Evolutionary conservation across 768 basidiomycete species (phyloP).

Genomic region (Psilocybe azurescens): DNA sequence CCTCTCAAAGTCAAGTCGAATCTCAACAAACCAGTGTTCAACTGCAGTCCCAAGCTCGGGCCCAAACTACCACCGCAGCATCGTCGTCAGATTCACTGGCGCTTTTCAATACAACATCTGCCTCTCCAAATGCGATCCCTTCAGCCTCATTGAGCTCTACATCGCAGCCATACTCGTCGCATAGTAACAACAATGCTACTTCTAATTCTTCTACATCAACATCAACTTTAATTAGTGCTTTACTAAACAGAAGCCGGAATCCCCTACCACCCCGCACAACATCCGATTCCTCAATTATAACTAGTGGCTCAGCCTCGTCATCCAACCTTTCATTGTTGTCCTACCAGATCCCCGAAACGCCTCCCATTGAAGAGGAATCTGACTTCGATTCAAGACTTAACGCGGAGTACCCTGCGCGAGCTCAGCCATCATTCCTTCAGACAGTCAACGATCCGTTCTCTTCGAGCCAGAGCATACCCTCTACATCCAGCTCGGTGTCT

Average conservation of each 20-base stretch:
- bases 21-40: slow-evolving; percentile 19
- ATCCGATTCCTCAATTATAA: slow-evolving; percentile 23
- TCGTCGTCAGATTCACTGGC: slow-evolving; percentile 17
- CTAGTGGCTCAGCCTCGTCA: slow-evolving; percentile 18
- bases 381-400: not conserved
- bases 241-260: slow-evolving; percentile 21
- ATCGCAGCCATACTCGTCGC: not conserved
- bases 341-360: slow-evolving; percentile 27
- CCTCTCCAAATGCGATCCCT: not conserved
- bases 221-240: slow-evolving; percentile 15
- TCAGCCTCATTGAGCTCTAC: not conserved
- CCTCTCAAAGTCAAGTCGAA: slow-evolving; percentile 13
- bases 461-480: slow-evolving; percentile 10
- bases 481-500: slow-evolving; percentile 6
- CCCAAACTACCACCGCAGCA: slow-evolving; percentile 8
- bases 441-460: slow-evolving; percentile 2
- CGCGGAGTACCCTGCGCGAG: not conserved
- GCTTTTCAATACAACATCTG: slow-evolving; percentile 8
- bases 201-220: slow-evolving; percentile 13
- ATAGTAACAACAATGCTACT: slow-evolving; percentile 9
- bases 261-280: slow-evolving; percentile 21
- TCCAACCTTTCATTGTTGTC: slow-evolving; percentile 25
- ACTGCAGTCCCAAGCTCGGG: slow-evolving; percentile 22
- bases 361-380: slow-evolving; percentile 22
- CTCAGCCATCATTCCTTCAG: not conserved